phyloP scores from a whole-genome alignment of 1,139 yeast genomes.

The Kazachstania sp. region DNA sequence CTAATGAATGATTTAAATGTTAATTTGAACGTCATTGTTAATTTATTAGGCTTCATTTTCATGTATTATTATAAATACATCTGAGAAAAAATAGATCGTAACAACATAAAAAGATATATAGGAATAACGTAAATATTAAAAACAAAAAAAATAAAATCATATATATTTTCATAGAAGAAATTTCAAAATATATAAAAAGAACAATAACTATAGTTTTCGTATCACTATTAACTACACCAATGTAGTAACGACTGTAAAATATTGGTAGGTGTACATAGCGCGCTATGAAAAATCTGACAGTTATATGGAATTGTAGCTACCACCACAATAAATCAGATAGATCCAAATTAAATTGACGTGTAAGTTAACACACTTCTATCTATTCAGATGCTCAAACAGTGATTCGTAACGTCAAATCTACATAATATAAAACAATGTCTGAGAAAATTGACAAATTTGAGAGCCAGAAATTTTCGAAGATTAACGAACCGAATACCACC shows the following conservation, averaged over 20 bases:
- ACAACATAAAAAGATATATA: not conserved
- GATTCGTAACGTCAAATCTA: too few species aligned
- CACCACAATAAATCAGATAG: too few species aligned
- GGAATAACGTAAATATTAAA: not conserved
- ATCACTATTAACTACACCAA: too few species aligned
- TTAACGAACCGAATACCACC: not conserved
- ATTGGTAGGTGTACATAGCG: too few species aligned
- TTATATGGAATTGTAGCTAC: too few species aligned
- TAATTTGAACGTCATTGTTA: constrained; percentile 1
- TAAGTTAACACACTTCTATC: too few species aligned
- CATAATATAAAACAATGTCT: not conserved
- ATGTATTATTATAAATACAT: constrained; percentile 4
- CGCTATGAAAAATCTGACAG: too few species aligned
- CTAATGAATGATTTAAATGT: constrained; percentile 1
- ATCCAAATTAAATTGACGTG: too few species aligned
- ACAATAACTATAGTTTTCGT: too few species aligned
- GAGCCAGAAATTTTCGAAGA: not conserved
- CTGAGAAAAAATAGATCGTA: not conserved
- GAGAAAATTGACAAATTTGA: constrained; percentile 1
- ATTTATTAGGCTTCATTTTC: constrained; percentile 1
- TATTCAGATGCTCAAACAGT: too few species aligned
- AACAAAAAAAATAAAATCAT: not conserved
- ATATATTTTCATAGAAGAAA: not conserved
- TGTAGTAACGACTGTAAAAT: too few species aligned
- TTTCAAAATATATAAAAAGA: too few species aligned